Base-by-base conservation (phyloP, 140 eudicot species). In the Flaveria floridana region DNA sequence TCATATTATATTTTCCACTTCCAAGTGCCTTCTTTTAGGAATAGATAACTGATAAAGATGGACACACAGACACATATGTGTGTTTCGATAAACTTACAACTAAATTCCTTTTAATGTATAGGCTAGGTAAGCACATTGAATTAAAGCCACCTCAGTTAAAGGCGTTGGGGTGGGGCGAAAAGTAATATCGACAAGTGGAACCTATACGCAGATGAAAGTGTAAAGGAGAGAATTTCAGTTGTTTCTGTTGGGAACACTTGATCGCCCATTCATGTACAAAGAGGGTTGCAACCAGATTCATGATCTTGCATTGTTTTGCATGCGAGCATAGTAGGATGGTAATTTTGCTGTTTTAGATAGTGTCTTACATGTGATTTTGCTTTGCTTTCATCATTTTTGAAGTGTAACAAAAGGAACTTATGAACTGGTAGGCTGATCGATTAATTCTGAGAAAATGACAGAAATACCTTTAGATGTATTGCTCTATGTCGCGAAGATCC, bases 81-180 rank as follows among this genome's bases (percentile, higher is more conserved):
- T 56, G 41, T 34, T 34, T 34, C 41, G 7, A 23, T 63, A 18
- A 44, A 46, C 59, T 16, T 50, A 37, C 70, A 19, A 2, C 74
- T 19, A 15, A 16, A 73, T 28, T 62, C 68, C 14, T 25, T 65
- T 76, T 37, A 55, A 56, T 51, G 14, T 2, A 18, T 76, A 91
- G 97, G 93, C 82, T 88, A 10, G 96, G 97, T 12, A 91, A 91
- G 78, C 82, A 88, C 62, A 69, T 85, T 21, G 93, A 88, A 81
- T 77, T 91, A 59, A 86, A 76, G 20, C 83, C 78, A 46, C 77
- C 91, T 71, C 86, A 85, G 80, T 80, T 91, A 28, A 85, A 81
- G 79, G 89, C 92, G 1, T 77, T 91, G 71, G 97, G 97, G 4
- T 88, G 89, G 96, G 85, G 28, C 7, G 80, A 74, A 71, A 74